A percentile compares a stretch with the other conserved stretches of the same genome.
phyloP scores from a whole-genome alignment of 139 green algal genomes.

The Raphidocelis subcapitata region DNA sequence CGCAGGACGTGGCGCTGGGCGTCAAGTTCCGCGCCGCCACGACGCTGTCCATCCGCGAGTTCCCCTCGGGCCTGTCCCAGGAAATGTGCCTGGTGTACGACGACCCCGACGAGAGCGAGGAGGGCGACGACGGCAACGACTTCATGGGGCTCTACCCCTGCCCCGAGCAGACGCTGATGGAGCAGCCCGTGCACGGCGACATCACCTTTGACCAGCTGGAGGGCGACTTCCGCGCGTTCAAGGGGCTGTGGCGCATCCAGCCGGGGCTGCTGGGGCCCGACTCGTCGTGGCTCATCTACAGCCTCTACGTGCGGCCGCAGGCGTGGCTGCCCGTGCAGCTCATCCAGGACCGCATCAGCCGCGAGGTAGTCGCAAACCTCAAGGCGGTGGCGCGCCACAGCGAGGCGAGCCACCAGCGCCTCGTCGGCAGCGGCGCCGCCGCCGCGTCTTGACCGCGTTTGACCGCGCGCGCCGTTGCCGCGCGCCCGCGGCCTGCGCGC shows the following conservation, averaged over 20 bases:
- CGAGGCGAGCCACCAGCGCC: conserved; percentile 17
- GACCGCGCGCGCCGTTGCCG: too few relatives aligned
- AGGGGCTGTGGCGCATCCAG: conserved; percentile 80
- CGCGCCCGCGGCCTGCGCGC: too few relatives aligned
- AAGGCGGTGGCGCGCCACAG: conserved; percentile 49
- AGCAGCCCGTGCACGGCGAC: conserved; percentile 33
- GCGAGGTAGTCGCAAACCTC: conserved; percentile 70
- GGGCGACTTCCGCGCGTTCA: conserved; percentile 86
- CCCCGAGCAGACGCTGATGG: neutral
- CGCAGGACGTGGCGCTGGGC: conserved; percentile 79
- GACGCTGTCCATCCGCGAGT: conserved; percentile 72
- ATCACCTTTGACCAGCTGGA: conserved; percentile 76
- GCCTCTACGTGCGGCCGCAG: conserved; percentile 72
- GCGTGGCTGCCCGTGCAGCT: conserved; percentile 73
- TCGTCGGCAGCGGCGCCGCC: neutral
- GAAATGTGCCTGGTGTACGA: conserved; percentile 15
- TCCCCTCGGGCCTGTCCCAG: conserved; percentile 22
- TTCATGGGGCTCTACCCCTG: neutral
- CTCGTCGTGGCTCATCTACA: conserved; percentile 61
- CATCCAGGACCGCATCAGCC: conserved; percentile 63
- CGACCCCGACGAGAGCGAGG: conserved; percentile 2
- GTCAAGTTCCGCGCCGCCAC: conserved; percentile 76
- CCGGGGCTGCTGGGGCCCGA: conserved; percentile 1
- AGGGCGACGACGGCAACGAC: neutral
- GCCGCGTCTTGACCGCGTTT: too few relatives aligned